Evolutionary conservation across 2,329 filamentous ascomycete species (phyloP), one percentile per base, ranked within the genome.

Genomic region (Lasiodiplodia sp.): DNA sequence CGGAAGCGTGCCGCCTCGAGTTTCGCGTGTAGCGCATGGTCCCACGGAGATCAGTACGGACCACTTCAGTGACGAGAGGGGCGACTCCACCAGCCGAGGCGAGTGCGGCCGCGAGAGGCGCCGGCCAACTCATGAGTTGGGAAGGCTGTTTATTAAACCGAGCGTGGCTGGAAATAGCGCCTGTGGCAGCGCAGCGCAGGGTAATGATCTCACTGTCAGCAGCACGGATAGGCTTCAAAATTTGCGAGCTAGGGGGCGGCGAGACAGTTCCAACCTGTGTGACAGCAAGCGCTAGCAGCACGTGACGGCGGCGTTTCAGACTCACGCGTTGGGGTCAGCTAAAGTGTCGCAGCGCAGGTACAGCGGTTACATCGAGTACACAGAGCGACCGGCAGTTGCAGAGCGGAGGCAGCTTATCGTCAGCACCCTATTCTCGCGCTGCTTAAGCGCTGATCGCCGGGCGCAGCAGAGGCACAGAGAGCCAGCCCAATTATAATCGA

Each of bases 281-380:
- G 34, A 25, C n/a, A 52, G 44, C 37, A 12, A n/a, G 51, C 38
- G 7, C 23, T 60, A 47, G 58, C 58, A 6, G 40, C 58, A 63
- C 58, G 58, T 63, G 58, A 63, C 18, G 6, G 23, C 40, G 3
- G 21, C 40, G 60, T 64, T 64, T 64, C 60, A 64, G 60, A n/a
- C 40, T 52, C 60, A 40, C 60, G 47, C 60, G 60, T 64, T 44
- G 52, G 60, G 52, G 28, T 52, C 44, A 53, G 31, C n/a, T 51
- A 8, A 18, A 25, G 60, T 52, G 60, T 64, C 60, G 60, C 60
- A 64, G 60, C 60, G 60, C 60, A 64, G 60, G 60, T 64, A 52
- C 47, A 47, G 60, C 60, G 60, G 60, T 64, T 64, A 64, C 60
- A 64, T 23, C 51, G 40, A 38, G 52, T n/a, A 31, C 60, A 28